These are phyloP conservation scores for Aureobasidium zeae DNA, from an alignment of 2,329 filamentous ascomycete genomes.

Conservation along the genomic window DNA sequence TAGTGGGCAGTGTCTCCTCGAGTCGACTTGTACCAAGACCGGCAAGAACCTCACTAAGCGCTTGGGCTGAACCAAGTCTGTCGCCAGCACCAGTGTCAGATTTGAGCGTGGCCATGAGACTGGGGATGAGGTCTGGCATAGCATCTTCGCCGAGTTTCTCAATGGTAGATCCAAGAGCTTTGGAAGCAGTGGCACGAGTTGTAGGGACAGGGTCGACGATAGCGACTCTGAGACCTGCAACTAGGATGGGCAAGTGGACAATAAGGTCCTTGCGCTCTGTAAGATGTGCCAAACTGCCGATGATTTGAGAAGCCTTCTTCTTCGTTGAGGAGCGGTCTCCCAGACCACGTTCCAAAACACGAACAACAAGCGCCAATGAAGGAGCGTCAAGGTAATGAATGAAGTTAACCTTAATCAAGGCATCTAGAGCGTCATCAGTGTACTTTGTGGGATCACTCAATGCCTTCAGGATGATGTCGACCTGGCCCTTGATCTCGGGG, in stretches of 20 bases:
- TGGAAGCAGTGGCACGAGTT: conserved; percentile 89
- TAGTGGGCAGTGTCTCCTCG: conserved; percentile 92
- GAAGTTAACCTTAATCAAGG: conserved; percentile 96
- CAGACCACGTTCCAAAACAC: conserved; percentile 87
- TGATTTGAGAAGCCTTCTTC: conserved; percentile 92
- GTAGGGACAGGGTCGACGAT: conserved; percentile 94
- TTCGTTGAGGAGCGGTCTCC: conserved; percentile 90
- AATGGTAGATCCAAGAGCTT: conserved; percentile 89
- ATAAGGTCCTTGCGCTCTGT: conserved; percentile 93
- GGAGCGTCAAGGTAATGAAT: conserved; percentile 97
- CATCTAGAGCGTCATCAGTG: conserved; percentile 87
- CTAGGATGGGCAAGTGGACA: conserved; percentile 80
- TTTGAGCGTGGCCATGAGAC: conserved; percentile 94
- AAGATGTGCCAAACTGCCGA: conserved; percentile 91
- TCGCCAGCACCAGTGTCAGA: conserved; percentile 95
- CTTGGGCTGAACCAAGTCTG: conserved; percentile 89
- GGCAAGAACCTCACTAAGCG: conserved; percentile 89
- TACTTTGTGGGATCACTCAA: conserved; percentile 95
- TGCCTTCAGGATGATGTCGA: conserved; percentile 86
- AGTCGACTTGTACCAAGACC: conserved; percentile 85
- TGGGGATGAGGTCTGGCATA: conserved; percentile 91
- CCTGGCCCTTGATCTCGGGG: conserved; percentile 88
- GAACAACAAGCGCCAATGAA: conserved; percentile 86
- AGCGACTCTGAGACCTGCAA: conserved; percentile 79
- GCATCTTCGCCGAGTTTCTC: conserved; percentile 97